phyloP scores from a whole-genome alignment of 2,329 filamentous ascomycete species.

The Fusarium udum region DNA sequence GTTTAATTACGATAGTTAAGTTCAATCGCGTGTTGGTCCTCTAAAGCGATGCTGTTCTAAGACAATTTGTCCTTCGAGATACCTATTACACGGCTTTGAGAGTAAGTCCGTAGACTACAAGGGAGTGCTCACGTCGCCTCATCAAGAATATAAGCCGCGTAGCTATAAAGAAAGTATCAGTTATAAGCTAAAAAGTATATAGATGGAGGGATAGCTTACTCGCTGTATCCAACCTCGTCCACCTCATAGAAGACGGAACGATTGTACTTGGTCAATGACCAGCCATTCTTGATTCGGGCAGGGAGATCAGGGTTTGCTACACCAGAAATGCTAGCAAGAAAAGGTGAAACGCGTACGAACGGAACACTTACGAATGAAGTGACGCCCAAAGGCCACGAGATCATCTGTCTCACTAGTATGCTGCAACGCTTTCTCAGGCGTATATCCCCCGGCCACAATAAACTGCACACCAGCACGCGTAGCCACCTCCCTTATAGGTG shows the following conservation, averaged over 20 bases:
- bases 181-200: background rate
- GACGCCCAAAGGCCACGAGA: conserved; percentile 46
- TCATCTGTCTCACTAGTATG: conserved; percentile 46
- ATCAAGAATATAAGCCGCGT: background rate
- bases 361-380: conserved; percentile 37
- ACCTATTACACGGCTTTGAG: background rate
- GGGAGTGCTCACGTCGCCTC: background rate
- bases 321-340: rapidly evolving
- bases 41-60: rapidly evolving
- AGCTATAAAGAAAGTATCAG: background rate
- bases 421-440: conserved; percentile 38
- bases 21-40: background rate
- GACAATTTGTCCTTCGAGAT: background rate
- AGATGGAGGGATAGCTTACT: conserved; percentile 2
- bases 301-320: conserved; percentile 35
- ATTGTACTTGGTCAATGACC: conserved; percentile 30
- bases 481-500: conserved; percentile 47
- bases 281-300: conserved; percentile 24
- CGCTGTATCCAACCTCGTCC: conserved; percentile 26
- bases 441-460: conserved; percentile 49
- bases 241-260: conserved; percentile 24
- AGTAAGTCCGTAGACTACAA: background rate
- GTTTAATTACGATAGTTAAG: too few relatives aligned
- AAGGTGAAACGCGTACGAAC: rapidly evolving
- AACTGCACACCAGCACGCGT: conserved; percentile 36